These are phyloP conservation scores for Kodamaea arcana DNA, from an alignment of 1,139 yeast species.

Conservation along the genomic window DNA sequence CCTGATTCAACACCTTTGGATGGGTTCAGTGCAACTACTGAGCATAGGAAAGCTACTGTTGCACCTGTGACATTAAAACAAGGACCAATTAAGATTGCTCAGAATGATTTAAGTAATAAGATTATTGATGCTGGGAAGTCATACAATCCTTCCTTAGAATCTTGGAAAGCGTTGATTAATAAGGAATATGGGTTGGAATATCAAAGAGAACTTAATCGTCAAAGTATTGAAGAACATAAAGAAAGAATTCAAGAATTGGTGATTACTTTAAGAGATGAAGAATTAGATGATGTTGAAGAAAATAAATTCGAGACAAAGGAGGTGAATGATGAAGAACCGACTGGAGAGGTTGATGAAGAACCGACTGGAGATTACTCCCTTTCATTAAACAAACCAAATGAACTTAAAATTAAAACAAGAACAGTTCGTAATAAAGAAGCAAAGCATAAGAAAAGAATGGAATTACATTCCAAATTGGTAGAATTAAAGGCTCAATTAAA, in stretches of 20 bases:
- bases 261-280: constrained; percentile 55
- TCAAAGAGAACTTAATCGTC: constrained; percentile 60
- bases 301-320: constrained; percentile 36
- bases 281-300: constrained; percentile 43
- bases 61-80: constrained; percentile 53
- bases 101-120: constrained; percentile 22
- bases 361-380: constrained; percentile 29
- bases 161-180: constrained; percentile 73
- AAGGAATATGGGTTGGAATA: constrained; percentile 66
- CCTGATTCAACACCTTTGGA: constrained; percentile 24
- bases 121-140: constrained; percentile 85
- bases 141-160: constrained; percentile 82
- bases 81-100: constrained; percentile 51
- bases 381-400: constrained; percentile 71
- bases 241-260: constrained; percentile 63
- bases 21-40: constrained; percentile 39
- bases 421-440: constrained; percentile 70
- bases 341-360: constrained; percentile 23
- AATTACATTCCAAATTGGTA: constrained; percentile 55
- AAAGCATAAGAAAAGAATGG: constrained; percentile 58
- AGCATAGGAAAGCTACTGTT: constrained; percentile 46
- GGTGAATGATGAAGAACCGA: constrained; percentile 19
- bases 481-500: constrained; percentile 52
- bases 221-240: constrained; percentile 56
- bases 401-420: constrained; percentile 69